Evolutionary conservation across 345 rosid genomes (phyloP), one percentile per base, ranked within the genome.

Genomic region (Stellera chamaejasme): DNA sequence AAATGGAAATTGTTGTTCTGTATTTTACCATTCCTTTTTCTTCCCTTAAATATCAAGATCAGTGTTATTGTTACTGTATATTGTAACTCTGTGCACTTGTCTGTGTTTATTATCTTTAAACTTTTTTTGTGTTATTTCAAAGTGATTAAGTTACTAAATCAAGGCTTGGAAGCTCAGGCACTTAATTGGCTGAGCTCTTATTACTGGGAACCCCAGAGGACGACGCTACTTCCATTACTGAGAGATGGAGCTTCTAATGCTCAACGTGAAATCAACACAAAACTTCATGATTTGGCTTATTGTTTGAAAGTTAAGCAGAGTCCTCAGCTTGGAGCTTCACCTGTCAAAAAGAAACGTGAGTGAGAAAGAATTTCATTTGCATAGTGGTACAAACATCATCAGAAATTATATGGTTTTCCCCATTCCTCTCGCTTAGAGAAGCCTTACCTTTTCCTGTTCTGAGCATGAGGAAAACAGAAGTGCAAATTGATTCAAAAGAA

Each of bases 141-240:
- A 32, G 39, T 32, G 39, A 32, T 32, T 32, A 32, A 32, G 8
- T 32, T 32, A 32, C 9, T 32, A 32, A 32, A 8, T 32, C 39
- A 32, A 63, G 42, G 43, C 67, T 66, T 48, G 41, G 59, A 54
- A 63, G 64, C 63, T 50, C 69, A 92, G 99, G 96, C 96, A 25
- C 77, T 92, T 72, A 67, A 82, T 70, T 92, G 99, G 99, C 66
- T 92, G 68, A 84, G 72, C 69, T 72, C 75, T 39, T 82, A 78
- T 62, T 84, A 92, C 48, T 92, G 97, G 99, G 84, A 77, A 59
- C 83, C 86, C 59, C 97, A 92, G 70, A 77, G 67, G 68, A 62
- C 56, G 68, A 62, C 56, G 60, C 82, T 61, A 68, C 77, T 93
- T 61, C 87, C 77, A 1, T 67, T 72, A 52, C 75, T 65, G 70